phyloP scores from a whole-genome alignment of 768 basidiomycete genomes.

The Imleria badia region DNA sequence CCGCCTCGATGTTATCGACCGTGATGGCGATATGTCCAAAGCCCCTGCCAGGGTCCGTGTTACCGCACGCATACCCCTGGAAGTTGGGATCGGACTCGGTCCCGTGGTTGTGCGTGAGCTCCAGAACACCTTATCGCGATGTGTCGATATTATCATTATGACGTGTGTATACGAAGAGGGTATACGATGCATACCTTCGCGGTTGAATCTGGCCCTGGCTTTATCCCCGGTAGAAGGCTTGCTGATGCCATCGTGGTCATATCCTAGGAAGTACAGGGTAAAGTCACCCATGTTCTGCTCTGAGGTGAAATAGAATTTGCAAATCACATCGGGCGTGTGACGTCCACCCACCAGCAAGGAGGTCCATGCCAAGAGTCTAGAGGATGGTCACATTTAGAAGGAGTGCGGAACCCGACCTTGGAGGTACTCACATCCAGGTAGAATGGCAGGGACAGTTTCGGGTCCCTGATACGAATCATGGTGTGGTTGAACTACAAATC shows the following conservation, averaged over 20 bases:
- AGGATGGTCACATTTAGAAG: background rate
- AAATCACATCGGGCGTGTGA: background rate
- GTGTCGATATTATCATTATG: background rate
- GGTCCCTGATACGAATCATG: constrained; percentile 88
- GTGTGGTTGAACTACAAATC: constrained; percentile 73
- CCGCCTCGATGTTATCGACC: constrained; percentile 78
- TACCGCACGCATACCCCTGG: constrained; percentile 83
- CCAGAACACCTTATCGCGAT: constrained; percentile 60
- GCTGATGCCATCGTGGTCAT: constrained; percentile 55
- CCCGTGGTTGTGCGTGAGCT: constrained; percentile 88
- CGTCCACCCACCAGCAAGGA: constrained; percentile 49
- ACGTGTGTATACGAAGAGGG: background rate
- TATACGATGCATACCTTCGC: constrained; percentile 56
- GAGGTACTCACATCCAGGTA: constrained; percentile 61
- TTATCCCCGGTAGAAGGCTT: constrained; percentile 53
- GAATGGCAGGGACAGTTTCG: constrained; percentile 76
- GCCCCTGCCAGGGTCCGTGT: constrained; percentile 71
- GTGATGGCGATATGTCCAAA: constrained; percentile 91
- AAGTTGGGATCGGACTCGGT: constrained; percentile 79
- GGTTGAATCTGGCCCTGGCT: constrained; percentile 45
- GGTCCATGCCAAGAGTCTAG: constrained; percentile 74
- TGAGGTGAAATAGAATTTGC: constrained; percentile 24
- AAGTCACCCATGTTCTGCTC: constrained; percentile 59
- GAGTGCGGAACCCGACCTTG: background rate
- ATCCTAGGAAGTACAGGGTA: constrained; percentile 86